phyloP scores from a whole-genome alignment of 2,329 filamentous ascomycete genomes.

The Phyllosticta citriasiana region DNA sequence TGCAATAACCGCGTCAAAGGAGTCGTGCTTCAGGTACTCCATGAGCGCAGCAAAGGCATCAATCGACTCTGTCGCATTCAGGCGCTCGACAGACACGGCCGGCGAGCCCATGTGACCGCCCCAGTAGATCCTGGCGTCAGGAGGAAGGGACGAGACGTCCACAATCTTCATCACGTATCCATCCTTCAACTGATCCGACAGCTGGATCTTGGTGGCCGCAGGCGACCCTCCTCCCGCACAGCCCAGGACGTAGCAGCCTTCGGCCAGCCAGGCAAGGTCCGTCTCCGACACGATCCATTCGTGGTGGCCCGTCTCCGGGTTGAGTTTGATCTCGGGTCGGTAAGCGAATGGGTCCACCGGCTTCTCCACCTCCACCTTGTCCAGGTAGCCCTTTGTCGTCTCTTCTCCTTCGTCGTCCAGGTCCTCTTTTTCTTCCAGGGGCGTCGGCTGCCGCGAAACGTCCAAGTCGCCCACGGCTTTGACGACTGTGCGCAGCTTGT shows the following conservation, averaged over 20 bases:
- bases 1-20: slow-evolving; percentile 26
- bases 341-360: slow-evolving; percentile 27
- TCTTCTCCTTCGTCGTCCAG: slow-evolving; percentile 8
- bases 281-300: slow-evolving; percentile 36
- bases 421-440: slow-evolving; percentile 6
- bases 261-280: slow-evolving; percentile 37
- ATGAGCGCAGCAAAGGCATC: slow-evolving; percentile 30
- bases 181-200: slow-evolving; percentile 30
- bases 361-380: slow-evolving; percentile 1
- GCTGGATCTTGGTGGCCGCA: slow-evolving; percentile 33
- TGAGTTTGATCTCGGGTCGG: slow-evolving; percentile 30
- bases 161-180: slow-evolving; percentile 33
- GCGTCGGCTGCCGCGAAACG: slow-evolving; percentile 19
- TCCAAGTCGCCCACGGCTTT: slow-evolving; percentile 46
- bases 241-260: slow-evolving; percentile 40
- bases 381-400: not conserved
- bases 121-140: slow-evolving; percentile 36
- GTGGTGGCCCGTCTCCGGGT: slow-evolving; percentile 9
- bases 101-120: slow-evolving; percentile 37
- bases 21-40: slow-evolving; percentile 21
- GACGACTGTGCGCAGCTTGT: slow-evolving; percentile 43
- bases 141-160: slow-evolving; percentile 33
- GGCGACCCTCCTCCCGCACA: slow-evolving; percentile 41
- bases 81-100: slow-evolving; percentile 33
- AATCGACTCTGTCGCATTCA: slow-evolving; percentile 30